These are phyloP conservation scores for Acacia pycnantha DNA, from an alignment of 331 rosid species.

Conservation along the genomic window DNA sequence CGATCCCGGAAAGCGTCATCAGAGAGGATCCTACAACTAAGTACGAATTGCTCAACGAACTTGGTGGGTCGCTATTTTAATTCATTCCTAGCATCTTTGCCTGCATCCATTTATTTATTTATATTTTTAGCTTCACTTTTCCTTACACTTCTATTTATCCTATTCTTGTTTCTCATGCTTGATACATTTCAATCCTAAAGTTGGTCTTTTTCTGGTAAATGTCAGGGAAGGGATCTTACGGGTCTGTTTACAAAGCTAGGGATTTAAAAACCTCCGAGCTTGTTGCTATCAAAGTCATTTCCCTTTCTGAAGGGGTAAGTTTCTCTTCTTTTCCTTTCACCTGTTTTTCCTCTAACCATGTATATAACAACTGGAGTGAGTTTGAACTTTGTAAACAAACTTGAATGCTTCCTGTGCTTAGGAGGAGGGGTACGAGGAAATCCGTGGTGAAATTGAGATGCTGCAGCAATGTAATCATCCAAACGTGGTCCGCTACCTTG, in stretches of 20 bases:
- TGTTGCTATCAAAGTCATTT: slow-evolving; percentile 95
- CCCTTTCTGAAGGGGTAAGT: slow-evolving; percentile 86
- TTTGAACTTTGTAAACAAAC: slow-evolving; percentile 28
- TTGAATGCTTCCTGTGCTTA: slow-evolving; percentile 32
- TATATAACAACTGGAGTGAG: not conserved
- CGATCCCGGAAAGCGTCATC: slow-evolving; percentile 86
- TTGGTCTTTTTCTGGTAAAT: slow-evolving; percentile 12
- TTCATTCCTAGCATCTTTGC: not conserved
- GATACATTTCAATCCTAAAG: not conserved
- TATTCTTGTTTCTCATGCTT: slow-evolving; percentile 2
- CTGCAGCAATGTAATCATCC: slow-evolving; percentile 98
- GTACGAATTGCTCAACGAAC: slow-evolving; percentile 94
- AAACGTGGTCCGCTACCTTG: slow-evolving; percentile 94
- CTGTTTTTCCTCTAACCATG: slow-evolving; percentile 1
- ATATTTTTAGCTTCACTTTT: not conserved
- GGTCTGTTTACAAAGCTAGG: slow-evolving; percentile 95
- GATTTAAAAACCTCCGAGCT: slow-evolving; percentile 85
- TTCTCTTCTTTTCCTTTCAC: not conserved
- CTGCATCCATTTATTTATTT: not conserved
- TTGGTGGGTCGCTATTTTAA: slow-evolving; percentile 53
- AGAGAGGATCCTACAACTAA: slow-evolving; percentile 87
- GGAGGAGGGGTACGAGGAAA: slow-evolving; percentile 99
- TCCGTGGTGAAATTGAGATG: slow-evolving; percentile 97
- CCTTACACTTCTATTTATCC: not conserved
- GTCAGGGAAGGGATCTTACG: slow-evolving; percentile 96